These are phyloP conservation scores for Mollisiaceae sp. DNA, from an alignment of 2,329 filamentous ascomycete genomes.

Conservation along the genomic window DNA sequence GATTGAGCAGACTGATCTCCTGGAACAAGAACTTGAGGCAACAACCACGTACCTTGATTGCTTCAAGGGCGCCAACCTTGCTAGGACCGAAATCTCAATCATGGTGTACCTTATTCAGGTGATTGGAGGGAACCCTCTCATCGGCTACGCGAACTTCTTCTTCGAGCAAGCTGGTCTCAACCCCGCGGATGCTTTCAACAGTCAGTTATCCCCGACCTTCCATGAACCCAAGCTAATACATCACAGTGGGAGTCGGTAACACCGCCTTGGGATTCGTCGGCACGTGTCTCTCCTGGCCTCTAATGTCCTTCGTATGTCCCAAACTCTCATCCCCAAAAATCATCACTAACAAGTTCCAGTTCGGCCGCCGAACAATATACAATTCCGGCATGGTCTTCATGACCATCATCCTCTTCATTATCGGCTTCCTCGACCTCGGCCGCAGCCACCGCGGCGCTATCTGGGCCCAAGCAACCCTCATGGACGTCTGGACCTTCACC, in stretches of 20 bases:
- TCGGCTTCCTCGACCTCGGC: slow-evolving; percentile 44
- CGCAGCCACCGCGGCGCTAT: slow-evolving; percentile 29
- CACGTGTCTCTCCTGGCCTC: slow-evolving; percentile 56
- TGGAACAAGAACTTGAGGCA: slow-evolving; percentile 52
- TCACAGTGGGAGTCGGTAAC: slow-evolving; percentile 47
- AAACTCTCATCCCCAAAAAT: slow-evolving; percentile 46
- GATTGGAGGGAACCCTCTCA: slow-evolving; percentile 43
- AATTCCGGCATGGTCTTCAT: slow-evolving; percentile 63
- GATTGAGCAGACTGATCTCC: slow-evolving; percentile 59
- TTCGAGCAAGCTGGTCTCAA: slow-evolving; percentile 55
- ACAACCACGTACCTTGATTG: slow-evolving; percentile 55
- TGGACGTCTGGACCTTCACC: slow-evolving; percentile 36
- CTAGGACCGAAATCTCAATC: slow-evolving; percentile 57
- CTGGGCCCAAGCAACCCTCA: slow-evolving; percentile 46
- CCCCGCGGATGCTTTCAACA: slow-evolving; percentile 62
- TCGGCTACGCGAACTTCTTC: slow-evolving; percentile 54
- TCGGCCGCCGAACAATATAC: slow-evolving; percentile 67
- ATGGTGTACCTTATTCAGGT: slow-evolving; percentile 52
- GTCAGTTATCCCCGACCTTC: slow-evolving; percentile 50
- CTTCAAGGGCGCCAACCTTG: slow-evolving; percentile 56
- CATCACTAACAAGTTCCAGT: slow-evolving; percentile 51
- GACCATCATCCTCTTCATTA: slow-evolving; percentile 55
- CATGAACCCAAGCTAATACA: slow-evolving; percentile 43
- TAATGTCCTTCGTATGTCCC: slow-evolving; percentile 54
- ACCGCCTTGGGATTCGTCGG: slow-evolving; percentile 57